Evolutionary conservation across 768 basidiomycete species (phyloP), one percentile per base, ranked within the genome.

Genomic region (Tephrocybe sp.): DNA sequence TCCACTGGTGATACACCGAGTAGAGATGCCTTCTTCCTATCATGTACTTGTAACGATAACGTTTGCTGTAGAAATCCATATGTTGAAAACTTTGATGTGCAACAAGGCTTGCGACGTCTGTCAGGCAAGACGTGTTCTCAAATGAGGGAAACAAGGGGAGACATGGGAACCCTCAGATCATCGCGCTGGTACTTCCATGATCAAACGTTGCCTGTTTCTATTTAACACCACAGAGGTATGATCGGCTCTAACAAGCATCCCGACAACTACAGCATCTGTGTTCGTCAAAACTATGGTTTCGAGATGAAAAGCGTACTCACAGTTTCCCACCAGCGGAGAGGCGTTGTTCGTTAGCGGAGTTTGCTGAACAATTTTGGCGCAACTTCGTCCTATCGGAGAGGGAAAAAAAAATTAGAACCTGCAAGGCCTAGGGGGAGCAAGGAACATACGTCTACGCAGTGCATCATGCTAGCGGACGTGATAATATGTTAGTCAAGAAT

Each of bases 351-450:
- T 58, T 72, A 83, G 60, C 74, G 77, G 38, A 94, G 78, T 71
- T 91, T 88, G 65, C 79, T 65, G 74, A 91, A 94, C 41, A 95
- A 71, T 69, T 86, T 91, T 61, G 91, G 89, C 49, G 83, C 91
- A 54, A 82, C 79, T 49, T 69, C 74, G 33, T 73, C 72, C 73
- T 78, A 52, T n/a, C n/a, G n/a, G n/a, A n/a, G n/a, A n/a, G n/a
- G n/a, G 10, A 31, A 46, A 19, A 24, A 5, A 22, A n/a, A 18
- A 22, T 53, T 13, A 57, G 23, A 29, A 27, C 37, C 58, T 79
- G 57, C 74, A 56, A 68, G 71, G 75, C 68, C 41, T 21, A 4
- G 24, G 8, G 5, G 29, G 2, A 30, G 12, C 47, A 22, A 40
- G 52, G 10, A 36, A 74, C 87, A 49, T 72, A 91, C 90, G 58